These are phyloP conservation scores for Boletellus ananas DNA, from an alignment of 768 basidiomycete species.

Conservation along the genomic window DNA sequence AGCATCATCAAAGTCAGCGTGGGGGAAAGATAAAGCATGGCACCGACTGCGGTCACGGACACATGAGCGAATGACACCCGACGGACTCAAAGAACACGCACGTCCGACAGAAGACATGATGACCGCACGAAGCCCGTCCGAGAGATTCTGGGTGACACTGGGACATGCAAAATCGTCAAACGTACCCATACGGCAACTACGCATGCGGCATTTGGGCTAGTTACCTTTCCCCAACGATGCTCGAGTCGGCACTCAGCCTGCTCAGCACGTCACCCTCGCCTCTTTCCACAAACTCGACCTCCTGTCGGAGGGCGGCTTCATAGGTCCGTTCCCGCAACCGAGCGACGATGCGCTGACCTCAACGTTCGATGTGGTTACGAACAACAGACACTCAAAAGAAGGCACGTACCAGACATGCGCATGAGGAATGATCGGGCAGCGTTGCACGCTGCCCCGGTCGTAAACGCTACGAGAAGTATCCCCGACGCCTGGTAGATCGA, in stretches of 20 bases:
- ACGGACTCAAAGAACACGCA: constrained; percentile 37
- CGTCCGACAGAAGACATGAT: constrained; percentile 94
- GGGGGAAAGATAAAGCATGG: constrained; percentile 92
- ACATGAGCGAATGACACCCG: not conserved
- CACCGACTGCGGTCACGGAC: constrained; percentile 59
- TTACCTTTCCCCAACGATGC: constrained; percentile 90
- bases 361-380: not conserved
- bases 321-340: constrained; percentile 81
- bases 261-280: constrained; percentile 94
- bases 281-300: constrained; percentile 89
- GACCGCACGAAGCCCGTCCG: constrained; percentile 75
- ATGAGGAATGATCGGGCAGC: constrained; percentile 81
- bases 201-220: too few relatives aligned
- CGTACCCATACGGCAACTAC: not conserved
- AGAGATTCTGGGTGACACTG: constrained; percentile 75
- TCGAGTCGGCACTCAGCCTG: constrained; percentile 85
- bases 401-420: constrained; percentile 67
- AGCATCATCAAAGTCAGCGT: constrained; percentile 91
- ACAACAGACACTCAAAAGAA: too few relatives aligned
- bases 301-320: constrained; percentile 78
- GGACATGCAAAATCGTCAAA: not conserved
- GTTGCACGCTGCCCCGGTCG: constrained; percentile 83
- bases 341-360: constrained; percentile 86
- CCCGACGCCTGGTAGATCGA: constrained; percentile 78
- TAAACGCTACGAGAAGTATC: constrained; percentile 70